Base-by-base conservation (phyloP, 2,329 filamentous ascomycete species). In the Aspergillus uvarum region DNA sequence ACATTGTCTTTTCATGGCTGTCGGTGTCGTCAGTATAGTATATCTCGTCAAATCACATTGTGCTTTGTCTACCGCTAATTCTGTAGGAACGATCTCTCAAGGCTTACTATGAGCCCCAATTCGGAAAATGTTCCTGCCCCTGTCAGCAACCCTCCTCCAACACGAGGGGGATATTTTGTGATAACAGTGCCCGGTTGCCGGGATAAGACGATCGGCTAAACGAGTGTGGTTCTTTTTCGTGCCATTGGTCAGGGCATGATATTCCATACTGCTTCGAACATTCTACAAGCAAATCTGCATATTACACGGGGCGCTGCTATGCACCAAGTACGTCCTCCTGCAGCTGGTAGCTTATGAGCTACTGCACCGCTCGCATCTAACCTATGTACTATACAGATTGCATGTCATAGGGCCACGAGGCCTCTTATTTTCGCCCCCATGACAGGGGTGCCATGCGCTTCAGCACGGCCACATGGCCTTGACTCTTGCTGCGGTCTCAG, bases 381-480 rank as follows among this genome's bases (percentile, higher is more conserved):
- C 35, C 16, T 42, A 42, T 16, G 16, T n/a, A 19, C 14, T n/a
- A n/a, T 42, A 42, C 38, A 42, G 11, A 21, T 47, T 32, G 32
- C 26, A 32, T n/a, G 53, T 14, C 21, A 32, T 47, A 55, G 53
- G 32, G 44, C 53, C 53, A 55, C 26, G 53, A 35, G 53, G 53
- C 42, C 53, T 47, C 5, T 48, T 31, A 22, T 47, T 55, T 29
- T 16, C 42, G 42, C 42, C 50, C 32, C 44, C 53, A 35, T 48
- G 51, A 29, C 55, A 58, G 47, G 51, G 55, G 55, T 61, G 56
- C 51, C 51, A 61, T 59, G 59, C 59, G 55, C 26, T 58, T 38
- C 19, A 47, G 29, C 29, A 49, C 31, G 51, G 54, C 57, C 57
- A 61, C 59, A 57, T 61, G 55, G 59, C 48, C 56, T 61, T 56